Evolutionary conservation across 116 monocot genomes (phyloP), one percentile per base, ranked within the genome.

Genomic region (Phalaenopsis hybrid): DNA sequence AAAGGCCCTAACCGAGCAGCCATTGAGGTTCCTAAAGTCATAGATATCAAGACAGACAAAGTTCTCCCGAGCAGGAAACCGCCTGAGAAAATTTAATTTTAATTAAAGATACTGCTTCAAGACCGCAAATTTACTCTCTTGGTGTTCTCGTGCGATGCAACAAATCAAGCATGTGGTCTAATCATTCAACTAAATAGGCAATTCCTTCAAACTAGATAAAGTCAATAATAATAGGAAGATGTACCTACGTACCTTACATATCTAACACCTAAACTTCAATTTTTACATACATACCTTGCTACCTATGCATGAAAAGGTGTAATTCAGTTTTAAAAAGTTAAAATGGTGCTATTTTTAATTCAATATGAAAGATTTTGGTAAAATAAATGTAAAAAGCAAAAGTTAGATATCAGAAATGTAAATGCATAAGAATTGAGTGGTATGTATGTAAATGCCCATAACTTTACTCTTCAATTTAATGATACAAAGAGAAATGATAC

Each of bases 1-100:
- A 94, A 20, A 73, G 98, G 92, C 13, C 98, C 95, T 74, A 85
- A 88, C 25, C 89, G 87, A 72, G 98, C 91, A 78, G 93, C 95
- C 98, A 98, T 93, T 69, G 98, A 94, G 79, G 98, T 98, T 51
- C 88, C 95, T n/a, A 98, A 67, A 5, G 95, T 98, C 93, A 93
- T 92, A 25, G 98, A 95, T 69, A 93, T 80, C 73, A 98, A 81
- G 67, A 93, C 90, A 18, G 95, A 90, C 52, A 98, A 84, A 77
- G 98, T 95, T 81, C 98, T 90, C 69, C 98, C 95, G 51, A 98
- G 90, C 55, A 98, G 87, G 55, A 95, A 85, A 11, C 98, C 93
- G 50, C 98, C 98, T 95, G 69, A 81, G 68, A 81, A 58, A 80
- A 57, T 51, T n/a, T 43, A 79, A 81, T 44, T 43, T 79, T 41